A percentile compares a stretch with the other conserved stretches of the same genome.
Evolutionary conservation across 139 green algal species (phyloP).

Genomic region (Ettlia oleoabundans): DNA sequence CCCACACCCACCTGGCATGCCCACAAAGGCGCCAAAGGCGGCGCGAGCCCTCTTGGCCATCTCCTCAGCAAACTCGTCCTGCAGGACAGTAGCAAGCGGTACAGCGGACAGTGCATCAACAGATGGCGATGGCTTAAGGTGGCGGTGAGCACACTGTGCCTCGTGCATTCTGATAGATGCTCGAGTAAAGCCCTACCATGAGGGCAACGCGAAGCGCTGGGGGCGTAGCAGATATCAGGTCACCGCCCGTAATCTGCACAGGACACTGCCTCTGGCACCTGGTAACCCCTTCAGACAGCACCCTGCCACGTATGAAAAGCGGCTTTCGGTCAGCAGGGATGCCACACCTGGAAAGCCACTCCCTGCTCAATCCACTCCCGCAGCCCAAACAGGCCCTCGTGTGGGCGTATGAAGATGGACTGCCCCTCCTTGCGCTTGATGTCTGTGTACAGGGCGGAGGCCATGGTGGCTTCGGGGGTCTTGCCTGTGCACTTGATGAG

Average conservation of each 20-base stretch:
- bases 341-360: conserved; percentile 49
- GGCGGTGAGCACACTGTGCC: no score
- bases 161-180: no score
- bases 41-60: conserved; percentile 32
- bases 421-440: conserved; percentile 77
- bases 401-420: conserved; percentile 77
- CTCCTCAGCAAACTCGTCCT: conserved; percentile 42
- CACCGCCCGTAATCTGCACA: no score
- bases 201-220: no score
- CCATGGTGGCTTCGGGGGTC: conserved; percentile 90
- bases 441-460: conserved; percentile 85
- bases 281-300: background rate
- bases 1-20: conserved; percentile 23
- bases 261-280: no score
- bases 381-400: conserved; percentile 87
- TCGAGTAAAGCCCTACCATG: no score
- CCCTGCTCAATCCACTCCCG: conserved; percentile 78
- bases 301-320: no score
- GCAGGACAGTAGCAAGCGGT: background rate
- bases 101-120: no score
- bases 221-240: no score
- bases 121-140: no score
- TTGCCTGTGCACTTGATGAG: conserved; percentile 79
- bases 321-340: no score
- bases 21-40: conserved; percentile 18